Evolutionary conservation across 2,329 filamentous ascomycete species (phyloP), one percentile per base, ranked within the genome.

Genomic region (Ambrosiella xylebori): DNA sequence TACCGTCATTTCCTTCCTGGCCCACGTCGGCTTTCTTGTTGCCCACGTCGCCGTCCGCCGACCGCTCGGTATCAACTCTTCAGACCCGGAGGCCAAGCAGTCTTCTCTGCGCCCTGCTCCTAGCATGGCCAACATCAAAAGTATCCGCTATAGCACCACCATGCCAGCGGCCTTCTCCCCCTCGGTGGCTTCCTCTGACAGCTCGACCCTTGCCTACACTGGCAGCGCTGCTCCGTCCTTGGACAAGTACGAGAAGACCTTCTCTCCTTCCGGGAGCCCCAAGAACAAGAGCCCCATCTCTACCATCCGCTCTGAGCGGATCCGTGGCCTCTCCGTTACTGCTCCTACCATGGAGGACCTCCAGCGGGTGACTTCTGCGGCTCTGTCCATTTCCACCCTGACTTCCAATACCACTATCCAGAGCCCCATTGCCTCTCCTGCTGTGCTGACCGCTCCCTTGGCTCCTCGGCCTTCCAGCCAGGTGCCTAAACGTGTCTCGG

Each of bases 71-170:
- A 7, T 19, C 37, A 54, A n/a, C 37, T 45, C 39, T 7, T 56
- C 45, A 9, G 59, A 61, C 39, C 54, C 45, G 36, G 59, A 61
- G 56, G 40, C 40, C 7, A 56, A 49, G n/a, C 15, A 8, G 9
- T 40, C 55, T n/a, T 57, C 44, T 9, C 35, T 19, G 6, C 53
- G 53, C 15, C 9, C 44, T 15, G 15, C 52, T 38, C 35, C 51
- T 1, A 37, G 40, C 19, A 53, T 57, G 38, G 15, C 58, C 9
- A 57, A 55, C 45, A 58, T 61, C 45, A 61, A 61, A 45, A 58
- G 37, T 13, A 57, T 61, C 40, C 59, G 59, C 56, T 61, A 61
- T 27, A 57, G 54, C 17, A 53, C 59, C 17, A 61, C 59, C 19
- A 39, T 61, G n/a, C 59, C 59, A 35, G 38, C 53, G 11, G 35